Evolutionary conservation across 768 basidiomycete species (phyloP).

Genomic region (Pisolithus microcarpus): DNA sequence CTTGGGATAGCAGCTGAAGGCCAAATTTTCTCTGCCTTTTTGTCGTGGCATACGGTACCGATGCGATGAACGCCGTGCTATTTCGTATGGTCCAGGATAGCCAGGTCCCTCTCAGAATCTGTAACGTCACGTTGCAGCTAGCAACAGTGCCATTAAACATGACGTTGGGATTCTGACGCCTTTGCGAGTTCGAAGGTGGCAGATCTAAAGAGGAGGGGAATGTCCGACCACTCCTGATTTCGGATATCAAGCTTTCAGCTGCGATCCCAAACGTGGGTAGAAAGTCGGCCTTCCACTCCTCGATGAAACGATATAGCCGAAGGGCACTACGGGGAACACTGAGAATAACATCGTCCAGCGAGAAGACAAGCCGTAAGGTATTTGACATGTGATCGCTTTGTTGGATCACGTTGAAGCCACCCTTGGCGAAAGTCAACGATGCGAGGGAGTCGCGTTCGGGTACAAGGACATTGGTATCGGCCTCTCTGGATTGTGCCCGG

Average conservation of each 20-base stretch:
- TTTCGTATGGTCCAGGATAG: constrained; percentile 63
- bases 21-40: constrained; percentile 47
- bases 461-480: constrained; percentile 31
- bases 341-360: constrained; percentile 40
- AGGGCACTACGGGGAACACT: constrained; percentile 77
- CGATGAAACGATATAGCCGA: constrained; percentile 67
- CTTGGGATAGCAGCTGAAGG: constrained; percentile 54
- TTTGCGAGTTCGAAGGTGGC: constrained; percentile 17
- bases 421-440: constrained; percentile 42
- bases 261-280: constrained; percentile 68
- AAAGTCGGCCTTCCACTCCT: constrained; percentile 79
- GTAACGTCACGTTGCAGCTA: constrained; percentile 54
- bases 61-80: constrained; percentile 41
- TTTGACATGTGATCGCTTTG: constrained; percentile 40
- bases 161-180: constrained; percentile 19
- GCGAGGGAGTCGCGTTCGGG: constrained; percentile 54
- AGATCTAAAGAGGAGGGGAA: constrained; percentile 27
- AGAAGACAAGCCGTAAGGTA: constrained; percentile 37
- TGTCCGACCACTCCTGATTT: constrained; percentile 42
- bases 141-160: constrained; percentile 49
- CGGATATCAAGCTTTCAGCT: constrained; percentile 56
- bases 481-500: constrained; percentile 47
- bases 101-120: constrained; percentile 88
- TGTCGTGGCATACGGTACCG: constrained; percentile 26
- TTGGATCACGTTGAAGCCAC: constrained; percentile 39